Percentiles rank a stretch among this genome's conserved stretches.
Conservation (phyloP, 768 basidiomycete species). For the Trametes meyenii region DNA sequence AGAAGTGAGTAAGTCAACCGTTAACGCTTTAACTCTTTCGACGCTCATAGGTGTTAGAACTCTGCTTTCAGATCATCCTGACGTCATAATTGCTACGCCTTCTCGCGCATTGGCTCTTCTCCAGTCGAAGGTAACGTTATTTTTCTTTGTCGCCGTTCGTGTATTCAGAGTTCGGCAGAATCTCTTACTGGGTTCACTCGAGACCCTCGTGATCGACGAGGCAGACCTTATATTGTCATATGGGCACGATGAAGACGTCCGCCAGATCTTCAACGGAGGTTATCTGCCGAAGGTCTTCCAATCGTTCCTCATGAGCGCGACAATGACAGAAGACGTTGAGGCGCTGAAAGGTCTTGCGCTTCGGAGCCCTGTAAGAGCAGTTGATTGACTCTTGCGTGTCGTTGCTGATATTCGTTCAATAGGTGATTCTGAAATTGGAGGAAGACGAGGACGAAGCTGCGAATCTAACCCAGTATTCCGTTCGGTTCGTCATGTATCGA, state of each 20-base stretch:
- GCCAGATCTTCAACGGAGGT: slow-evolving; percentile 66
- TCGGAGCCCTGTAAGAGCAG: slow-evolving; percentile 74
- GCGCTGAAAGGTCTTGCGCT: slow-evolving; percentile 85
- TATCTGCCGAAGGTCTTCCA: slow-evolving; percentile 84
- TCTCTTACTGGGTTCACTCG: slow-evolving; percentile 65
- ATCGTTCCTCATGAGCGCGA: slow-evolving; percentile 96
- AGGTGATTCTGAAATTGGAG: slow-evolving; percentile 87
- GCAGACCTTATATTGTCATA: slow-evolving; percentile 97
- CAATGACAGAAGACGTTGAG: slow-evolving; percentile 96
- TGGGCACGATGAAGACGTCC: slow-evolving; percentile 90
- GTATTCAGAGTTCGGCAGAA: slow-evolving; percentile 44
- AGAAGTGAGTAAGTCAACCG: slow-evolving; percentile 52
- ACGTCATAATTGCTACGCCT: slow-evolving; percentile 81
- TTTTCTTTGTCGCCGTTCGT: neutral
- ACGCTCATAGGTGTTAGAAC: slow-evolving; percentile 40
- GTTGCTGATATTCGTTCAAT: neutral
- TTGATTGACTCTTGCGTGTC: neutral
- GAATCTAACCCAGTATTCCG: slow-evolving; percentile 83
- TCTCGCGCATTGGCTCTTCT: slow-evolving; percentile 68
- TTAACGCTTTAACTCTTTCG: neutral
- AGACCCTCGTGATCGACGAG: slow-evolving; percentile 94
- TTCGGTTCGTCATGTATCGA: slow-evolving; percentile 51
- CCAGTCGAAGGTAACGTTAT: slow-evolving; percentile 60
- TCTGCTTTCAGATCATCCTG: slow-evolving; percentile 69
- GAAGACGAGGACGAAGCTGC: slow-evolving; percentile 84